phyloP scores from a whole-genome alignment of 306 rosid genomes.

The Herpetospermum pedunculosum region DNA sequence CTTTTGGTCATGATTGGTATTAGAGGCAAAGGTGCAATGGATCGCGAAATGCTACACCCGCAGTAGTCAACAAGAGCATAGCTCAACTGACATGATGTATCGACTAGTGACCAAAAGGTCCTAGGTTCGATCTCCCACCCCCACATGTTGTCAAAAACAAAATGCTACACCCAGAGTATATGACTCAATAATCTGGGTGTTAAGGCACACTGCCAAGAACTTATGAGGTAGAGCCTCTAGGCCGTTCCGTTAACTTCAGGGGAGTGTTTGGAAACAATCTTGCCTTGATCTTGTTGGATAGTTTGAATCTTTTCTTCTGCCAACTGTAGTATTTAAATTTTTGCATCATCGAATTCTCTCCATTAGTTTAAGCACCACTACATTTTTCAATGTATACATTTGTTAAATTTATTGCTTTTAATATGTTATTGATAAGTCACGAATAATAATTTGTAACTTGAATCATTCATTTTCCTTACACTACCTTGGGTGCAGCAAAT shows the following conservation, averaged over 20 bases:
- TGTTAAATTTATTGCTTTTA: background rate
- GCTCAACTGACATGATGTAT: too few relatives aligned
- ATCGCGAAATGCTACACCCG: background rate
- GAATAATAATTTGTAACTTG: background rate
- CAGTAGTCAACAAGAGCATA: too few relatives aligned
- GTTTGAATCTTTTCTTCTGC: background rate
- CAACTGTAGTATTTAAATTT: background rate
- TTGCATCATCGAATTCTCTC: background rate
- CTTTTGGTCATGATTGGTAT: background rate
- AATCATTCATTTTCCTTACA: background rate
- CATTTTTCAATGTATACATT: background rate
- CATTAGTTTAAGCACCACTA: background rate
- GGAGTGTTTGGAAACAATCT: background rate
- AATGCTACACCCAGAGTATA: background rate
- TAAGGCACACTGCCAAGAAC: background rate
- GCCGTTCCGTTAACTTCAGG: background rate
- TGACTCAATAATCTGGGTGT: background rate
- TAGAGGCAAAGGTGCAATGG: background rate
- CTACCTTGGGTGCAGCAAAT: conserved; percentile 33
- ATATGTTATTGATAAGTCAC: background rate
- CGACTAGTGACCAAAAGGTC: too few relatives aligned
- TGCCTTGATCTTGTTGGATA: background rate
- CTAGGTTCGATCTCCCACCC: too few relatives aligned
- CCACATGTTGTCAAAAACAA: too few relatives aligned
- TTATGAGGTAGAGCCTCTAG: background rate